Evolutionary conservation across 495 filamentous ascomycete species (phyloP).

Genomic region (Aspergillus ostianus): DNA sequence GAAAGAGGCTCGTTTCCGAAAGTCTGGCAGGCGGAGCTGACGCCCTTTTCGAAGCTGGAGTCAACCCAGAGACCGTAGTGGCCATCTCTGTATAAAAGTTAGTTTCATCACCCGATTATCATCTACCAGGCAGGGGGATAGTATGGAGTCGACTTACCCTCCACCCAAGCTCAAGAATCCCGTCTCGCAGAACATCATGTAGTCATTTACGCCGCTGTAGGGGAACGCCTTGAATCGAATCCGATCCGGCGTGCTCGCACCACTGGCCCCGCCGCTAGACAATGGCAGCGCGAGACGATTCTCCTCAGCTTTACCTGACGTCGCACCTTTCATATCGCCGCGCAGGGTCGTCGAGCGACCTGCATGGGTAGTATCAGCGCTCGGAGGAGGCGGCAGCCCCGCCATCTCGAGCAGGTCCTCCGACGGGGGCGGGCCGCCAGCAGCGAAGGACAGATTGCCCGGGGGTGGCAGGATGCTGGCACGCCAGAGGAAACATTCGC

Average conservation of each 20-base stretch:
- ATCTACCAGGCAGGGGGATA: not conserved
- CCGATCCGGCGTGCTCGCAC: conserved; percentile 54
- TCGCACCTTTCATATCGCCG: conserved; percentile 22
- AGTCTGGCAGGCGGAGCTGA: conserved; percentile 77
- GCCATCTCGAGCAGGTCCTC: conserved; percentile 40
- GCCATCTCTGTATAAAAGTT: conserved; percentile 60
- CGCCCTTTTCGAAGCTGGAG: conserved; percentile 79
- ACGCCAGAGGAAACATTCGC: conserved; percentile 98
- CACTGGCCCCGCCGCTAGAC: conserved; percentile 26
- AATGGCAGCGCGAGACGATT: conserved; percentile 30
- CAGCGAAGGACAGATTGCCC: conserved; percentile 43
- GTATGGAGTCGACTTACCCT: conserved; percentile 50
- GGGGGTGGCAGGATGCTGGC: conserved; percentile 58
- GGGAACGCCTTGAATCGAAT: conserved; percentile 97
- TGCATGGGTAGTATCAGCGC: conserved; percentile 68
- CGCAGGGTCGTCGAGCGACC: conserved; percentile 67
- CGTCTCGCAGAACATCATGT: conserved; percentile 88
- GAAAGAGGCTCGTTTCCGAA: conserved; percentile 97
- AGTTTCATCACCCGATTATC: conserved; percentile 5
- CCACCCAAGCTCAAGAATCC: conserved; percentile 84
- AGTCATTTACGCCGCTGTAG: conserved; percentile 93
- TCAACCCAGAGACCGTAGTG: conserved; percentile 93
- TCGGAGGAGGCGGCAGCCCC: conserved; percentile 68
- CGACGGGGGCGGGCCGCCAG: conserved; percentile 26
- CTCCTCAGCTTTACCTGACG: conserved; percentile 5